phyloP scores from a whole-genome alignment of 2,329 filamentous ascomycete species.

The Fusarium sp. region DNA sequence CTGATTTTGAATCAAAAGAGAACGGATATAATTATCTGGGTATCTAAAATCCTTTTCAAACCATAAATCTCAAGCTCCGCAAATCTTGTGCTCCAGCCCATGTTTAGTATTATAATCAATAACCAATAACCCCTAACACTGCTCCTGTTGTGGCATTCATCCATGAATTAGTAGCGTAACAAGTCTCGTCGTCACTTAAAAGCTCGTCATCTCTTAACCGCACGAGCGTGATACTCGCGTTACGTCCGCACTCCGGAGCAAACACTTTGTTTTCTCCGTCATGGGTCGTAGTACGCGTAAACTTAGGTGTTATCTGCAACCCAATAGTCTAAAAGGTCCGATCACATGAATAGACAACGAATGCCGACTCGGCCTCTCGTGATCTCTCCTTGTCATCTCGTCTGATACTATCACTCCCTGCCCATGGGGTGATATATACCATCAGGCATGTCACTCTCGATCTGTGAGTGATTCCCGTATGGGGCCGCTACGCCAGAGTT shows the following conservation, averaged over 20 bases:
- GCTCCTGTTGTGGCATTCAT: not conserved
- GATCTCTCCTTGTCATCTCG: not conserved
- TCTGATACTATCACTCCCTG: slow-evolving; percentile 31
- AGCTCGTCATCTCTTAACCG: not conserved
- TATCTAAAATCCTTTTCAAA: slow-evolving; percentile 10
- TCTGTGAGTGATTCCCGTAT: slow-evolving; percentile 41
- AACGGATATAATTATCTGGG: slow-evolving; percentile 24
- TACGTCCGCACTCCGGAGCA: slow-evolving; percentile 13
- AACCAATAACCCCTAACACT: not conserved
- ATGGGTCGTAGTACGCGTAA: slow-evolving; percentile 7
- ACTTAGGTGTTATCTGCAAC: not conserved
- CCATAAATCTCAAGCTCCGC: not conserved
- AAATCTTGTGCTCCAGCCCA: not conserved
- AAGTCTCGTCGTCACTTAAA: not conserved
- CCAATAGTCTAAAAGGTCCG: slow-evolving; percentile 5
- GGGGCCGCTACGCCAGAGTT: slow-evolving; percentile 14
- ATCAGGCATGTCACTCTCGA: slow-evolving; percentile 46
- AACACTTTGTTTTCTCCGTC: slow-evolving; percentile 14
- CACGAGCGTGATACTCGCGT: slow-evolving; percentile 4
- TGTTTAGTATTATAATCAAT: not conserved
- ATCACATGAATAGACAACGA: not conserved
- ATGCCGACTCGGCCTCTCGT: not conserved
- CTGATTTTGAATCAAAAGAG: slow-evolving; percentile 18
- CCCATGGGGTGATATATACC: slow-evolving; percentile 45
- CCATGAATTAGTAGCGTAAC: not conserved